Evolutionary conservation across 2,329 filamentous ascomycete species (phyloP), one percentile per base, ranked within the genome.

Genomic region (Didymella pinodella): DNA sequence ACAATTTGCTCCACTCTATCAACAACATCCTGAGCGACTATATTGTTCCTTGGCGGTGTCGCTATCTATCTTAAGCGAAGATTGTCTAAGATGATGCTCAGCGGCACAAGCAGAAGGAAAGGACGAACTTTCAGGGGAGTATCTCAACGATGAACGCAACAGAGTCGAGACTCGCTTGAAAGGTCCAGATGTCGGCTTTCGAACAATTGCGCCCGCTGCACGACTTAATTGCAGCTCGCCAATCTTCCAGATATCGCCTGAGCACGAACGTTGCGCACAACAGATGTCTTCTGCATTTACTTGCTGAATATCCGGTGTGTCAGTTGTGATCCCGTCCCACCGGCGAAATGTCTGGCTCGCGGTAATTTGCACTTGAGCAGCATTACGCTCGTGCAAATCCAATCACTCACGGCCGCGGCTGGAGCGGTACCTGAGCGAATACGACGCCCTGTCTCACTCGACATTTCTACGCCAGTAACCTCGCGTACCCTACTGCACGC

Each of bases 331-430:
- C n/a, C 40, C n/a, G 1, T 29, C 12, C 26, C 43, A 45, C 26
- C 7, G 10, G 41, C 22, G 29, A 18, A 20, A 10, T 1, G 14
- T 22, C 25, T 28, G 31, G n/a, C 36, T 32, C 36, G 14, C 31
- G 16, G 38, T 32, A 40, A 22, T 10, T 22, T 25, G 53, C 52
- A 48, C 25, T 2, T 40, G 14, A n/a, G 38, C 22, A 28, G 45
- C 18, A 18, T 6, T 25, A 16, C 16, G n/a, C 5, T 29, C 43
- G 29, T 28, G 18, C 29, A n/a, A 16, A 32, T 12, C 10, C 12
- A 25, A 22, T 31, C 38, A 8, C 40, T 49, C 38, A 26, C 50
- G 31, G 46, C 50, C 56, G 56, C 56, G 50, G 56, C 38, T 50
- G 22, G 28, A 54, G 50, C 50, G 50, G 50, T 51, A 43, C 28